Evolutionary conservation across 768 basidiomycete species (phyloP).

Genomic region (Leucocoprinus leucothites): DNA sequence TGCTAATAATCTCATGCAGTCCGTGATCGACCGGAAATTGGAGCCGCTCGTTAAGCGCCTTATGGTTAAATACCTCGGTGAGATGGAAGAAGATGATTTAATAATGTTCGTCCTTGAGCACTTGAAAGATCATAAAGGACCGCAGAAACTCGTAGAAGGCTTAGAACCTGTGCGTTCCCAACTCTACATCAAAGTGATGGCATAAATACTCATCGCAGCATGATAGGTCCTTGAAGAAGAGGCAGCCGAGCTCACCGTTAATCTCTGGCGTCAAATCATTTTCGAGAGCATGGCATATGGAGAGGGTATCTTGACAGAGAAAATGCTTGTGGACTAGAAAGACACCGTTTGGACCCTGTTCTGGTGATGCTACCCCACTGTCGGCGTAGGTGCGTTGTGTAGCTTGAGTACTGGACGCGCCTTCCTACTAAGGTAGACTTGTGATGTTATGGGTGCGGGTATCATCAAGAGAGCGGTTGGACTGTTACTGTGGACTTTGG

Average conservation of each 20-base stretch:
- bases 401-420: slow-evolving; percentile 39
- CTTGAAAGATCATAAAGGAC: slow-evolving; percentile 84
- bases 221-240: slow-evolving; percentile 89
- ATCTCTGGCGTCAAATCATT: slow-evolving; percentile 88
- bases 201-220: slow-evolving; percentile 2
- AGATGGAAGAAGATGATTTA: slow-evolving; percentile 90
- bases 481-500: slow-evolving; percentile 2
- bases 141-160: slow-evolving; percentile 83
- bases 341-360: slow-evolving; percentile 7
- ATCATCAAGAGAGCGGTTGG: slow-evolving; percentile 23
- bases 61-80: slow-evolving; percentile 87
- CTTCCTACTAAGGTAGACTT: slow-evolving; percentile 42
- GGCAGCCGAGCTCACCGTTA: slow-evolving; percentile 71
- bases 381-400: slow-evolving; percentile 61
- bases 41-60: slow-evolving; percentile 79
- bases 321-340: slow-evolving; percentile 73
- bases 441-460: slow-evolving; percentile 27
- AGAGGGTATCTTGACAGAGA: slow-evolving; percentile 85
- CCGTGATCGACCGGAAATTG: slow-evolving; percentile 80
- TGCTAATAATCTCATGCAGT: slow-evolving; percentile 36
- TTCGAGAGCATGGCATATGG: slow-evolving; percentile 95
- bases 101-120: slow-evolving; percentile 94
- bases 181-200: not conserved
- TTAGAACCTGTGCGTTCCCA: slow-evolving; percentile 75
- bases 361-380: slow-evolving; percentile 26